A percentile compares a stretch with the other conserved stretches of the same genome.
These are phyloP conservation scores for Gentiana dahurica DNA, from an alignment of 257 asterid genomes.

Conservation along the genomic window DNA sequence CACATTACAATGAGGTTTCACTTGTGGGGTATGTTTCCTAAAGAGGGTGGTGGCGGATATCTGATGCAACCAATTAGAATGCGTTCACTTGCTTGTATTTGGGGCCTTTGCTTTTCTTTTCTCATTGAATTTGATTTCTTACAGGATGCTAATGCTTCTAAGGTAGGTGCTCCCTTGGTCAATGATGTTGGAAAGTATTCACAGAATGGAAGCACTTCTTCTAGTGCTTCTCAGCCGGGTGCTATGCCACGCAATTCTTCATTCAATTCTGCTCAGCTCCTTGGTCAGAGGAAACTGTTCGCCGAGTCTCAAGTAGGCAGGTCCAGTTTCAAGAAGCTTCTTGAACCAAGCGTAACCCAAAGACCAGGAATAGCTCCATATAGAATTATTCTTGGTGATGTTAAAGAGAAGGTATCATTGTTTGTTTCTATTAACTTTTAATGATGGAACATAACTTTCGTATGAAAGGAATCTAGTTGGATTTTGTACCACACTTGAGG, in stretches of 20 bases:
- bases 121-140: background rate
- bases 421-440: background rate
- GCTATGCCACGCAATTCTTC: constrained; percentile 42
- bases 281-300: constrained; percentile 65
- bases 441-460: too few relatives aligned
- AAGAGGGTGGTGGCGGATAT: too few relatives aligned
- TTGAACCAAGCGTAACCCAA: constrained; percentile 82
- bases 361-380: constrained; percentile 92
- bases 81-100: too few relatives aligned
- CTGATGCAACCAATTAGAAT: too few relatives aligned
- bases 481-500: too few relatives aligned
- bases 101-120: too few relatives aligned
- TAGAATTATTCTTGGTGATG: constrained; percentile 80
- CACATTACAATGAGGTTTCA: too few relatives aligned
- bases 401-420: constrained; percentile 67
- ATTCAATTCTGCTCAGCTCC: constrained; percentile 43
- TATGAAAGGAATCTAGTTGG: too few relatives aligned
- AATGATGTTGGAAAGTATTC: constrained; percentile 21
- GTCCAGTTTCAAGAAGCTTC: constrained; percentile 78
- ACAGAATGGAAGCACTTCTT: constrained; percentile 35
- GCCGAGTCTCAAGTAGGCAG: constrained; percentile 83
- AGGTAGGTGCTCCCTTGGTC: constrained; percentile 17
- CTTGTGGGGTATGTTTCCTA: too few relatives aligned
- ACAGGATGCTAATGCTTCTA: constrained; percentile 47
- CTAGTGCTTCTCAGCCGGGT: constrained; percentile 31